A percentile compares a stretch with the other conserved stretches of the same genome.
Conservation (phyloP, 2,329 filamentous ascomycete species). For the Ilyonectria robusta region DNA sequence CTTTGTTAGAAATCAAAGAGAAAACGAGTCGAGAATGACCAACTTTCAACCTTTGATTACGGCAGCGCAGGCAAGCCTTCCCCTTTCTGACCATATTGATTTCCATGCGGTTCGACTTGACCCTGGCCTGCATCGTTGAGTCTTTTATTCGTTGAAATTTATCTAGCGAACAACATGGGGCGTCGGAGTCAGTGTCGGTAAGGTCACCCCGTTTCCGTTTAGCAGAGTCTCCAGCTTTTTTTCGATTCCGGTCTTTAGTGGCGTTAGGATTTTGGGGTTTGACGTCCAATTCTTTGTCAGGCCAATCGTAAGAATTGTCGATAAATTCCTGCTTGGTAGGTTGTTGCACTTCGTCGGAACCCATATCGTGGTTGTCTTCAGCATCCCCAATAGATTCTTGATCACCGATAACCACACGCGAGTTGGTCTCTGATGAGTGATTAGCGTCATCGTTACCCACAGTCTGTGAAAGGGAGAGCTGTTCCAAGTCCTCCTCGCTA, state of each 20-base stretch:
- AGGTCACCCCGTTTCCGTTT: too few relatives aligned
- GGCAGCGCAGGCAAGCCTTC: conserved; percentile 39
- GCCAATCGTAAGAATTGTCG: background rate
- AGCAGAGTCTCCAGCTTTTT: background rate
- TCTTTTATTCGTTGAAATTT: background rate
- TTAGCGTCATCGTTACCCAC: too few relatives aligned
- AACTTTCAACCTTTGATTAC: conserved; percentile 44
- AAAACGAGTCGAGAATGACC: background rate
- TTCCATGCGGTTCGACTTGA: conserved; percentile 1
- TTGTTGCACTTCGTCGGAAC: too few relatives aligned
- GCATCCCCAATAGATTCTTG: too few relatives aligned
- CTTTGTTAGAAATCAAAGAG: conserved; percentile 16
- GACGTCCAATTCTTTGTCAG: background rate
- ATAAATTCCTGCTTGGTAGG: too few relatives aligned
- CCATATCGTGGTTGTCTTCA: too few relatives aligned
- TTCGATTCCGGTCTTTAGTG: too few relatives aligned
- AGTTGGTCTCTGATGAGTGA: too few relatives aligned
- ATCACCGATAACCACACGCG: too few relatives aligned
- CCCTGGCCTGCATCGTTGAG: background rate
- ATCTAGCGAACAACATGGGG: background rate
- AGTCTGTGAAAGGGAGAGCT: too few relatives aligned
- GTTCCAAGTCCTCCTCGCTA: too few relatives aligned
- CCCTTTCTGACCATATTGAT: conserved; percentile 19
- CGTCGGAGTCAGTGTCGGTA: background rate
- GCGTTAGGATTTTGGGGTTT: too few relatives aligned